These are phyloP conservation scores for Populus alba DNA, from an alignment of 345 rosid genomes.

Conservation along the genomic window DNA sequence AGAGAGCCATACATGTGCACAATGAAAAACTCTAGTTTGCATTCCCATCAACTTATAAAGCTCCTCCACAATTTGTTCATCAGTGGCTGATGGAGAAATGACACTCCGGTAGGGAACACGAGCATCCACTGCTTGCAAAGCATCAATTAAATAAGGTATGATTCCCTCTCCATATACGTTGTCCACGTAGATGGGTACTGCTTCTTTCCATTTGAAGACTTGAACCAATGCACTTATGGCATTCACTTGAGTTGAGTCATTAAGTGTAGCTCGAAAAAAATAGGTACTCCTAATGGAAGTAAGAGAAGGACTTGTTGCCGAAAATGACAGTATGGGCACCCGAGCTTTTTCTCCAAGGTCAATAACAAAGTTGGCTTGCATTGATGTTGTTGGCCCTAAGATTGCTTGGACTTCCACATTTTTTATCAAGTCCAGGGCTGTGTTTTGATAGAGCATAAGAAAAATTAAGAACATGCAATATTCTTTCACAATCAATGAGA, in stretches of 20 bases:
- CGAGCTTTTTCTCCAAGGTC: slow-evolving; percentile 31
- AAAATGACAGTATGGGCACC: slow-evolving; percentile 51
- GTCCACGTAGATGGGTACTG: slow-evolving; percentile 25
- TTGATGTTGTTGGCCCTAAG: too few species aligned
- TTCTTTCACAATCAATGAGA: too few species aligned
- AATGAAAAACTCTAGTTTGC: slow-evolving; percentile 44
- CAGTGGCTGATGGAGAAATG: slow-evolving; percentile 34
- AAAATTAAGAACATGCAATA: background rate
- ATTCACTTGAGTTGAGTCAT: slow-evolving; percentile 41
- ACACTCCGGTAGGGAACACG: slow-evolving; percentile 23
- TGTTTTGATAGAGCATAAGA: background rate
- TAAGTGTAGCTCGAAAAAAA: slow-evolving; percentile 38
- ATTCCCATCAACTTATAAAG: slow-evolving; percentile 44
- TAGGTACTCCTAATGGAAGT: background rate
- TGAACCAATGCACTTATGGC: slow-evolving; percentile 43
- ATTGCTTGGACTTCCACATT: too few species aligned
- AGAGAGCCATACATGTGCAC: too few species aligned
- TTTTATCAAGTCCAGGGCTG: slow-evolving; percentile 33
- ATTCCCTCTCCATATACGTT: slow-evolving; percentile 27
- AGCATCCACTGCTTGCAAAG: slow-evolving; percentile 27
- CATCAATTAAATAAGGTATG: slow-evolving; percentile 38
- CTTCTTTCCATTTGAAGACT: slow-evolving; percentile 42
- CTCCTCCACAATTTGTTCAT: slow-evolving; percentile 38
- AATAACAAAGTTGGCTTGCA: background rate
- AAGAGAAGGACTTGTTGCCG: slow-evolving; percentile 41